Evolutionary conservation across 2,329 filamentous ascomycete species (phyloP), one percentile per base, ranked within the genome.

Genomic region (Teratosphaeriaceae sp.): DNA sequence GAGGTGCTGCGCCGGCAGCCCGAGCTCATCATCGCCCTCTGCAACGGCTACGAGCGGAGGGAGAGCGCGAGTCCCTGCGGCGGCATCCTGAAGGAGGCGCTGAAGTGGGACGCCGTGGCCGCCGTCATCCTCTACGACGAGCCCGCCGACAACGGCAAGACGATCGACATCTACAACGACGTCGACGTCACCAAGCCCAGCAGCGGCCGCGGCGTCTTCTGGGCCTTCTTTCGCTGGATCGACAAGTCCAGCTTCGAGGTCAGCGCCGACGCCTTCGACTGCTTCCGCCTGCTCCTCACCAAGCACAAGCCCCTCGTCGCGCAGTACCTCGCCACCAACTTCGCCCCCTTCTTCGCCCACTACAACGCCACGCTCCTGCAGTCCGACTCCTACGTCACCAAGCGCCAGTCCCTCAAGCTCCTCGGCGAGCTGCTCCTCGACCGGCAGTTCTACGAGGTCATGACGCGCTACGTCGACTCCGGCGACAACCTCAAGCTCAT

Each of bases 141-240:
- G 63, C 87, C 85, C 4, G 77, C 78, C 31, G 77, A 74, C 19
- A 80, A 83, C 22, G 86, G 84, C 43, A 82, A 79, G 53, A 78
- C 79, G n/a, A 80, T 88, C 50, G 85, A 88, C 31, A 73, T 94
- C 29, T 63, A 58, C 53, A 56, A 53, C 48, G 59, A 61, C 44
- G 85, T 96, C 49, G 85, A 92, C 57, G 79, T 84, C 36, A 83
- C 87, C 47, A 69, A 80, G 30, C 80, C 78, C 24, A 85, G 92
- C 56, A 84, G 78, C 36, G 89, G 89, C 11, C 76, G 80, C 34
- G 90, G 90, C 2, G 80, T 96, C 2, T 96, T 98, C 64, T 98
- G 92, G 92, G 83, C 79, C 36, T 97, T 97, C 68, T 97, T 98
- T 61, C 80, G 85, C 48, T 98, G 90, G 88, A 94, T 98, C 57